Conservation (phyloP, 2,329 filamentous ascomycete species). For the Fusarium sp. region DNA sequence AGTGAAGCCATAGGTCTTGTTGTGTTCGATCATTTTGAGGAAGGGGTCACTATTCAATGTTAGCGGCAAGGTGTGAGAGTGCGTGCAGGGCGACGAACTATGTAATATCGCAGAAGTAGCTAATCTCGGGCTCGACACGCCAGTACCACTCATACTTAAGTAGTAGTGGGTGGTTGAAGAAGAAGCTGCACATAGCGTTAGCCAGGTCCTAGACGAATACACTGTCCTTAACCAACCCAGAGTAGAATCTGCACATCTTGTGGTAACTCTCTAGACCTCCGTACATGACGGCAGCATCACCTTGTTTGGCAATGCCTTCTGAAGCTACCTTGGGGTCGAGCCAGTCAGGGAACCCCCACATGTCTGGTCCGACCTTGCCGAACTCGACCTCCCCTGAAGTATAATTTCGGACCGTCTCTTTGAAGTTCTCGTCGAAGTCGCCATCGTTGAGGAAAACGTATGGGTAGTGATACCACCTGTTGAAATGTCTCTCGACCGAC, state of each 20-base stretch:
- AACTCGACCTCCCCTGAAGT: constrained; percentile 93
- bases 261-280: constrained; percentile 99
- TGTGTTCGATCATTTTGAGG: constrained; percentile 90
- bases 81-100: constrained; percentile 72
- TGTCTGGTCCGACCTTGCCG: constrained; percentile 89
- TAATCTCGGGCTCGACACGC: constrained; percentile 99
- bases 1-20: constrained; percentile 99
- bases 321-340: constrained; percentile 93
- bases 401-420: constrained; percentile 88
- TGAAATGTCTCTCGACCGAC: constrained; percentile 98
- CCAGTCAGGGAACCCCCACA: constrained; percentile 99
- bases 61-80: constrained; percentile 7
- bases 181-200: constrained; percentile 73
- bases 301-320: constrained; percentile 96
- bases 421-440: constrained; percentile 96
- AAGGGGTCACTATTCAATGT: constrained; percentile 83
- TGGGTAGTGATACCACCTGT: constrained; percentile 98
- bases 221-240: constrained; percentile 75
- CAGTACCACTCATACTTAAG: constrained; percentile 99
- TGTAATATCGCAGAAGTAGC: constrained; percentile 99
- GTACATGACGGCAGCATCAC: constrained; percentile 98
- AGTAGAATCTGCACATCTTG: constrained; percentile 99
- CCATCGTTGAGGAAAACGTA: constrained; percentile 99
- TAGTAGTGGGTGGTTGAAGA: constrained; percentile 96
- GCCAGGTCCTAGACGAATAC: not conserved